These are phyloP conservation scores for Stephania yunnanensis DNA, from an alignment of 164 flowering plant species.

Conservation along the genomic window DNA sequence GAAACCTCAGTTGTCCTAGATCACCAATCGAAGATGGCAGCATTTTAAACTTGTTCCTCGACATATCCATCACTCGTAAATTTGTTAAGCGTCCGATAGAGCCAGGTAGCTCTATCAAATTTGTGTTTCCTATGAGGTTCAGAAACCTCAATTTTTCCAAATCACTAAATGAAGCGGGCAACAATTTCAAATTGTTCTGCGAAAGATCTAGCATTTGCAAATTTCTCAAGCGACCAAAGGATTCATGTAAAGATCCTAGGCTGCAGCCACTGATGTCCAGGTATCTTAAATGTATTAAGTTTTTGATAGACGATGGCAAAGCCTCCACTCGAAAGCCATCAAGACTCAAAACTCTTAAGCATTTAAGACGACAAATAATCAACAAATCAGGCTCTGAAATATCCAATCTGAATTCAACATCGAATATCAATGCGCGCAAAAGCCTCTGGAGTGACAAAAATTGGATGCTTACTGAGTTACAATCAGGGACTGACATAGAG, in stretches of 20 bases:
- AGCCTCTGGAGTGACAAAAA: not conserved
- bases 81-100: too few relatives aligned
- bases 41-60: not conserved
- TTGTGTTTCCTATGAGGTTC: too few relatives aligned
- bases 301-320: not conserved
- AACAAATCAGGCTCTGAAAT: not conserved
- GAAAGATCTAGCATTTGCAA: not conserved
- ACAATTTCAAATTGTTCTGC: too few relatives aligned
- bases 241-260: not conserved
- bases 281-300: not conserved
- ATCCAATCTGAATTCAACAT: not conserved
- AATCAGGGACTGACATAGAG: not conserved
- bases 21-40: constrained; percentile 1
- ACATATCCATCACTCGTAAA: too few relatives aligned
- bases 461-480: not conserved
- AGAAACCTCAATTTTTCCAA: not conserved
- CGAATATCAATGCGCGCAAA: not conserved
- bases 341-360: not conserved
- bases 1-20: not conserved
- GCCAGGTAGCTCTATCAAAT: too few relatives aligned
- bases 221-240: not conserved
- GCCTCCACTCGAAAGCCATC: not conserved
- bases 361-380: not conserved
- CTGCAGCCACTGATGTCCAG: not conserved
- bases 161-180: too few relatives aligned